phyloP scores from a whole-genome alignment of 2,329 filamentous ascomycete species.

The Clarireedia hainanense region DNA sequence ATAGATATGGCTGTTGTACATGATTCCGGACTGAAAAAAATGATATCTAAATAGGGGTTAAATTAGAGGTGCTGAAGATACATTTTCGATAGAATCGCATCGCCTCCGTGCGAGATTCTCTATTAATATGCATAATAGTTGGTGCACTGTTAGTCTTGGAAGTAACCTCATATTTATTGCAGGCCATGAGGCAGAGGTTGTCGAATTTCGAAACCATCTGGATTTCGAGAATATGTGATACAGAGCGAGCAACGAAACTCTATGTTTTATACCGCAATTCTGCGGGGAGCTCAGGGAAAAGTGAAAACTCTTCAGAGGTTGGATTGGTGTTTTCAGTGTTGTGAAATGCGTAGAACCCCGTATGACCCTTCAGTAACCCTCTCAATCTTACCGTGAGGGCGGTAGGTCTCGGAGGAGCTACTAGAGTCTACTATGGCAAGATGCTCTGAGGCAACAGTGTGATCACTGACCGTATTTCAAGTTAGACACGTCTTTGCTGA shows the following conservation, averaged over 20 bases:
- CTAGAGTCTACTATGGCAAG: too few species aligned
- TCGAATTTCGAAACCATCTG: background rate
- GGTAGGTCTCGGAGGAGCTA: too few species aligned
- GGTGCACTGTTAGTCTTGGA: background rate
- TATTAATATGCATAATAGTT: background rate
- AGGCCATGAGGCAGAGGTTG: too few species aligned
- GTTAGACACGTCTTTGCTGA: too few species aligned
- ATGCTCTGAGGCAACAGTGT: too few species aligned
- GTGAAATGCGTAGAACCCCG: too few species aligned
- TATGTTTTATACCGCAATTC: background rate
- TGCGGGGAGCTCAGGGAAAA: background rate
- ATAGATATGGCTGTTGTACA: background rate
- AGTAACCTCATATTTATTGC: background rate
- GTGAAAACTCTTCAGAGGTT: background rate
- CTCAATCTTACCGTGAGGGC: too few species aligned
- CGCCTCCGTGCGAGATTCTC: background rate
- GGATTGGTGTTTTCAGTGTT: background rate
- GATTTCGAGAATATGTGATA: background rate
- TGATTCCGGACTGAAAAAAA: background rate
- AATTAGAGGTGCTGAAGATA: background rate
- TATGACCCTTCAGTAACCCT: too few species aligned
- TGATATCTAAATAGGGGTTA: background rate
- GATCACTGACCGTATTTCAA: too few species aligned
- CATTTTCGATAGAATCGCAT: background rate
- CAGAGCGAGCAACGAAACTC: background rate